Evolutionary conservation across 2,329 filamentous ascomycete genomes (phyloP).

Genomic region (Calonectria pauciramosa): DNA sequence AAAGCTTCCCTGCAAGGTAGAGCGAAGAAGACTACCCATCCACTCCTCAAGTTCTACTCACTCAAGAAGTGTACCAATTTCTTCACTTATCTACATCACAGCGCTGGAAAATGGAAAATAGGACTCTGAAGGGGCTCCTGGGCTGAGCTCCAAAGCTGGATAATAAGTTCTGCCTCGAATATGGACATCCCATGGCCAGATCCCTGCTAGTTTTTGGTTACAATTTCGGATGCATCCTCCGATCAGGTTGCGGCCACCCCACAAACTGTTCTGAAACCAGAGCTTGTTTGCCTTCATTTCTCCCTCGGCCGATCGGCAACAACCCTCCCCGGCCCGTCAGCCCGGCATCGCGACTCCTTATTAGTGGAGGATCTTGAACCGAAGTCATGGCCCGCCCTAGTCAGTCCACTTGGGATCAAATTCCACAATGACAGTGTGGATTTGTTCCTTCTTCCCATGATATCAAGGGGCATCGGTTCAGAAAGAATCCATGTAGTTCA

Average conservation of each 20-base stretch:
- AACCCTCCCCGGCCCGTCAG: conserved; percentile 39
- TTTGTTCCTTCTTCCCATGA: conserved; percentile 32
- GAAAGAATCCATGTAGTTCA: conserved; percentile 3
- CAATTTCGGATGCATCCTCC: conserved; percentile 42
- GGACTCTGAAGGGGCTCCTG: background rate
- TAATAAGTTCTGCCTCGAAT: conserved; percentile 9
- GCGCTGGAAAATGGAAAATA: background rate
- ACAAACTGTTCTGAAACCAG: conserved; percentile 45
- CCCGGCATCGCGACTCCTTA: conserved; percentile 32
- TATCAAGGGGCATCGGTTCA: background rate
- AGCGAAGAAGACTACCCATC: background rate
- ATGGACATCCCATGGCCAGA: conserved; percentile 7
- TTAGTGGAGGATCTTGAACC: conserved; percentile 45
- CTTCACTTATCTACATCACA: background rate
- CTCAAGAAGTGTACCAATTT: background rate
- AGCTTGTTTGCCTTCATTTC: conserved; percentile 39
- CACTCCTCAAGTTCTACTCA: background rate
- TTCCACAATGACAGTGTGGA: conserved; percentile 37
- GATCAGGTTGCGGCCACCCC: conserved; percentile 33
- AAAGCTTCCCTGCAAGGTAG: background rate
- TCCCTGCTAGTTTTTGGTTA: conserved; percentile 32
- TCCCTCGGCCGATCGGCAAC: conserved; percentile 38
- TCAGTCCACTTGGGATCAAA: conserved; percentile 34
- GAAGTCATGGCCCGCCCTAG: conserved; percentile 23
- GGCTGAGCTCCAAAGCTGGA: background rate